Evolutionary conservation across 2,329 filamentous ascomycete species (phyloP), one percentile per base, ranked within the genome.

Genomic region (Alternaria infectoria): DNA sequence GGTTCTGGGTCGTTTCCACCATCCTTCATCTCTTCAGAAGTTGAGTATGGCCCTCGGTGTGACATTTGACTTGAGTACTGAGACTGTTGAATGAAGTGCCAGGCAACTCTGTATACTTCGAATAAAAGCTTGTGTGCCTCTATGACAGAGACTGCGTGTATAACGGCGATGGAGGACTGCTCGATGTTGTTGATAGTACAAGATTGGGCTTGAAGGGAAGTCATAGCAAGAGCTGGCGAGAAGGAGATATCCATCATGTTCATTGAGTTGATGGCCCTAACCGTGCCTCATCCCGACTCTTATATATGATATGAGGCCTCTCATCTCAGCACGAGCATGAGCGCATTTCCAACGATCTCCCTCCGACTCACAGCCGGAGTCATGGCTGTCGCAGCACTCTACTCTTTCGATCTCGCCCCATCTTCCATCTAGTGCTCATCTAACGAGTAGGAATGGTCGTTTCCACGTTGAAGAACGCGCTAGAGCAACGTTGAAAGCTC

Each of bases 1-100:
- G 69, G 68, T 43, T 76, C 72, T 36, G 70, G 71, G 40, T 32
- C 40, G 28, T 45, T 47, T 12, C 19, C n/a, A 36, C 19, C 15
- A 21, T 21, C 30, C 15, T 6, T n/a, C 19, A 21, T n/a, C 10
- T 19, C 15, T 40, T 6, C n/a, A 11, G 13, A 25, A 11, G 23
- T 54, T 32, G 28, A 12, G 28, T 17, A 15, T 15, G 32, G 26
- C 15, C 17, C 17, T 15, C 17, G 32, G 23, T 26, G 23, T n/a
- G 44, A 51, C 21, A 45, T 28, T 25, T n/a, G 23, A 19, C 15
- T 51, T n/a, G 30, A 47, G 30, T 12, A 45, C 19, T 62, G 55
- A 21, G 43, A n/a, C 10, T 54, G n/a, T n/a, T 36, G 52, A 7
- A 62, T 9, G 7, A 49, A 43, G 43, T 62, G 19, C 28, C 43